Base-by-base conservation (phyloP, 1,284 basidiomycete species). In the Pyrrhoderma noxium region DNA sequence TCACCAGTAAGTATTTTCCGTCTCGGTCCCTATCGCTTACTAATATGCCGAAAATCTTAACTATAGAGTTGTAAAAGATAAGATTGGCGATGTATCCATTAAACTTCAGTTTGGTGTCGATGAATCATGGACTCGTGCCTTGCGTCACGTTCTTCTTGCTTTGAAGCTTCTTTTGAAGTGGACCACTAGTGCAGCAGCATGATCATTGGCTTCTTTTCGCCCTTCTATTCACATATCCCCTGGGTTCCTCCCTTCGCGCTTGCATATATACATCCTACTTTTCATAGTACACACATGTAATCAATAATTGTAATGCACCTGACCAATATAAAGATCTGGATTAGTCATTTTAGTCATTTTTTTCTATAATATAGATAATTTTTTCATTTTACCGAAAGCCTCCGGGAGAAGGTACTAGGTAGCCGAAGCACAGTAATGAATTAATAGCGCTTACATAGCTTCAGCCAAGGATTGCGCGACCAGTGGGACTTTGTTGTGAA, bases 91-190 rank as follows among this genome's bases (percentile, higher is more conserved):
- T 55, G 86, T 91, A 18, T 93, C 91, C 1, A 91, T 99, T 57
- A 92, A 94, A 65, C 73, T 96, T 8, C 91, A 94, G 62, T 94
- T 93, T 67, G 92, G 87, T 57, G 87, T 93, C 65, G 95, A 98
- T 64, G 95, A 98, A 63, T 78, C 83, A 0, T 99, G 95, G 95
- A 98, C 95, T 11, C 80, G 92, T 55, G 93, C 94, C 3, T 72
- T 97, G 58, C 78, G 92, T 41, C 91, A 96, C 63, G 90, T 98
- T 50, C 74, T 97, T 49, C 77, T 92, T 13, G 91, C 90, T 16
- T 72, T 95, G 48, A 95, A 95, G 71, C 85, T 89, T 53, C 76
- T 88, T 44, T 70, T 91, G 39, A 89, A 88, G 63, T 90, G 87
- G 85, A 80, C 84, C 3, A 90, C 88, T 1, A 89, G 80, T 60